These are phyloP conservation scores for Talaromyces sp. DNA, from an alignment of 2,329 filamentous ascomycete genomes.

Conservation along the genomic window DNA sequence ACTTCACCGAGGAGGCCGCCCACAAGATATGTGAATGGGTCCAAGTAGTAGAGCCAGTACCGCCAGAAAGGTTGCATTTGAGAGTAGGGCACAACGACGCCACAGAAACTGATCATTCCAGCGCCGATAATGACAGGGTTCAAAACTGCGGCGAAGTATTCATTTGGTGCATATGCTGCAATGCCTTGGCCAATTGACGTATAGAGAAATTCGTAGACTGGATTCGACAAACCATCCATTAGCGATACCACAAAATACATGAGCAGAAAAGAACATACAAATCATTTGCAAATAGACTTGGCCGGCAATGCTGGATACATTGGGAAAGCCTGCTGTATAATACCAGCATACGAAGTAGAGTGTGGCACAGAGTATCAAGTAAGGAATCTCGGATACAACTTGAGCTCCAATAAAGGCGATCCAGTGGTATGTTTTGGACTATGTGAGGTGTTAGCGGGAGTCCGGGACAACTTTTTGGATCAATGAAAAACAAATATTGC, in stretches of 20 bases:
- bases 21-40: conserved; percentile 44
- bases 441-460: background rate
- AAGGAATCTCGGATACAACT: conserved; percentile 48
- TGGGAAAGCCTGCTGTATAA: conserved; percentile 46
- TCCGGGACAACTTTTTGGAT: background rate
- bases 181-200: conserved; percentile 45
- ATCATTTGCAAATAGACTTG: conserved; percentile 42
- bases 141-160: conserved; percentile 56
- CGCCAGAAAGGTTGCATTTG: conserved; percentile 41
- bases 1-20: conserved; percentile 37
- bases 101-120: conserved; percentile 39
- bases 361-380: conserved; percentile 44
- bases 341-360: conserved; percentile 44
- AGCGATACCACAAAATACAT: background rate
- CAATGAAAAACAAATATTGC: background rate
- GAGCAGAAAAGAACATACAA: conserved; percentile 22
- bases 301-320: conserved; percentile 30
- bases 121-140: conserved; percentile 55
- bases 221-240: background rate
- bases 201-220: conserved; percentile 44
- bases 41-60: conserved; percentile 45
- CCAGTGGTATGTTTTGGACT: conserved; percentile 60
- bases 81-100: conserved; percentile 38
- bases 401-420: conserved; percentile 56
- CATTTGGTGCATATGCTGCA: conserved; percentile 61